Conservation (phyloP, 2,329 filamentous ascomycete genomes). For the Alternaria metachromatica region DNA sequence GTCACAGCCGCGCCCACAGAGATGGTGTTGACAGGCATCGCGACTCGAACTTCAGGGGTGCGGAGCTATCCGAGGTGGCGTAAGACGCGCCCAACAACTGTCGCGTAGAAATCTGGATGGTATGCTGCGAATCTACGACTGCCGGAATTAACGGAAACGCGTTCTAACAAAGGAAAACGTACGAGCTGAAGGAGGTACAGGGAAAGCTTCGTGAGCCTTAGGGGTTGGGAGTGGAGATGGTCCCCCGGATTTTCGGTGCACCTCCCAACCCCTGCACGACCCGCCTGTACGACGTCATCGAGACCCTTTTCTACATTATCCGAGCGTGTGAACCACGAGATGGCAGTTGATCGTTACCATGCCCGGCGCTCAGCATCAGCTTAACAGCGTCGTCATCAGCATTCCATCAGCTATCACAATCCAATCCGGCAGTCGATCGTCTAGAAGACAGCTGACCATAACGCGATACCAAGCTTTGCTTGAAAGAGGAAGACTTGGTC, state of each 20-base stretch:
- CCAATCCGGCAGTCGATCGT: background rate
- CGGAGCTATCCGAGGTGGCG: slow-evolving; percentile 13
- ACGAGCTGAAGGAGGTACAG: background rate
- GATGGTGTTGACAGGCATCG: slow-evolving; percentile 76
- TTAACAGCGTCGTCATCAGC: background rate
- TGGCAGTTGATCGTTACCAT: background rate
- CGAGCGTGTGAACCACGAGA: background rate
- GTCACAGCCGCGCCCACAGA: slow-evolving; percentile 83
- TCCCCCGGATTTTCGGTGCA: slow-evolving; percentile 11
- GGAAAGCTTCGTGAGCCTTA: background rate
- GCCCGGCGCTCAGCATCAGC: background rate
- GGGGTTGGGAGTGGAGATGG: slow-evolving; percentile 10
- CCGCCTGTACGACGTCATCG: slow-evolving; percentile 7
- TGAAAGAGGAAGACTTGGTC: rapidly evolving
- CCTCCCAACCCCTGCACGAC: background rate
- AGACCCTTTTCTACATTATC: slow-evolving; percentile 2
- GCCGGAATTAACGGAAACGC: background rate
- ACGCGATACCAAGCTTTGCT: background rate
- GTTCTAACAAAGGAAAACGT: slow-evolving; percentile 1
- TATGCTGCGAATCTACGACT: background rate
- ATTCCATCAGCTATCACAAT: background rate
- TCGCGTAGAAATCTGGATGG: background rate
- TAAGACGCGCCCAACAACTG: slow-evolving; percentile 1
- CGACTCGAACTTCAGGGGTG: slow-evolving; percentile 1
- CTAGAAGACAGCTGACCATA: rapidly evolving